phyloP scores from a whole-genome alignment of 495 filamentous ascomycete species.

The Usnea hakonensis region DNA sequence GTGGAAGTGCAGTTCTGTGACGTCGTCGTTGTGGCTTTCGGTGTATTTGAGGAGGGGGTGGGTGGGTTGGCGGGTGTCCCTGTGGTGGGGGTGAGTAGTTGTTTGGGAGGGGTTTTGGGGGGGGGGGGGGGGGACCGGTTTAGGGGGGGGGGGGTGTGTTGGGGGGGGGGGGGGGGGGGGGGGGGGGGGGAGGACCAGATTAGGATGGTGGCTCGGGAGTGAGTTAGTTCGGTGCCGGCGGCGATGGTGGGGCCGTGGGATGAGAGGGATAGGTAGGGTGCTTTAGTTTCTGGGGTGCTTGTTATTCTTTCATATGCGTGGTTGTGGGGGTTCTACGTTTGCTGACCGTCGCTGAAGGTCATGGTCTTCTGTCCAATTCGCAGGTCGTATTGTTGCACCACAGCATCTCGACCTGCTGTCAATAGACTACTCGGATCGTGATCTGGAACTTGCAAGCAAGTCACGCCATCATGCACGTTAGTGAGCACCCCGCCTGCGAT shows the following conservation, averaged over 20 bases:
- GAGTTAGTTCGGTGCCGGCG: conserved; percentile 70
- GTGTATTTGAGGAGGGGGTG: conserved; percentile 54
- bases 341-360: conserved; percentile 20
- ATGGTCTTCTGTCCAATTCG: conserved; percentile 16
- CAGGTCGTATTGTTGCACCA: conserved; percentile 40
- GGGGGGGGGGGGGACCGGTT: background rate
- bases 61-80: conserved; percentile 58
- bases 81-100: conserved; percentile 37
- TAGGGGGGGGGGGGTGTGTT: conserved; percentile 23
- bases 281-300: conserved; percentile 32
- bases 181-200: conserved; percentile 50
- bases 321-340: background rate
- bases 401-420: conserved; percentile 45
- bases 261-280: conserved; percentile 61
- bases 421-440: conserved; percentile 28
- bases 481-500: conserved; percentile 29
- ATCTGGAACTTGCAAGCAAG: conserved; percentile 32
- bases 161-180: conserved; percentile 19
- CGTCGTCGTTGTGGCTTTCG: conserved; percentile 87
- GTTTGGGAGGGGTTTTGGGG: conserved; percentile 21
- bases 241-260: conserved; percentile 55
- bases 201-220: conserved; percentile 62
- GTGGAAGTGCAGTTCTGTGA: conserved; percentile 78
- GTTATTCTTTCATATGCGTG: conserved; percentile 1
- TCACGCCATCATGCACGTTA: conserved; percentile 39